Conservation (phyloP, 1,284 basidiomycete genomes). For the Ustilago nuda region DNA sequence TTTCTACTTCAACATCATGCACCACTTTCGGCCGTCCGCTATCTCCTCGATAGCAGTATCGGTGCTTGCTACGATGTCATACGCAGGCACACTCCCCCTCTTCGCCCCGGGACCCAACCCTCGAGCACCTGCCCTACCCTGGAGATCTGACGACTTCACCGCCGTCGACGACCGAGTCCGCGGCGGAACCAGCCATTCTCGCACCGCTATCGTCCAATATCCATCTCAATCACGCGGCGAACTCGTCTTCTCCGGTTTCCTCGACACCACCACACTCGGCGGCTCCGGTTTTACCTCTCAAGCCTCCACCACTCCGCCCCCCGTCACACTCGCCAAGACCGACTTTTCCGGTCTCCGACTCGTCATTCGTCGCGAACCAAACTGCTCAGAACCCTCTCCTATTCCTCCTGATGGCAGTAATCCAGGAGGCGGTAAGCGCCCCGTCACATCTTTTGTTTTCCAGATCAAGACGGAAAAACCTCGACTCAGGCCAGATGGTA, state of each 20-base stretch:
- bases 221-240: conserved; percentile 41
- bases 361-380: conserved; percentile 33
- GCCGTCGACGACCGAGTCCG: conserved; percentile 71
- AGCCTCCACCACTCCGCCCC: conserved; percentile 58
- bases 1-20: background rate
- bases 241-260: conserved; percentile 56
- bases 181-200: conserved; percentile 71
- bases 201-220: conserved; percentile 64
- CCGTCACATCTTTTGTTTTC: conserved; percentile 68
- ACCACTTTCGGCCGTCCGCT: background rate
- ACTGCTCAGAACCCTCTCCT: conserved; percentile 17
- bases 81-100: conserved; percentile 36
- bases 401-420: conserved; percentile 17
- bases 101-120: conserved; percentile 45
- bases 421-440: conserved; percentile 41
- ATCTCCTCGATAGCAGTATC: background rate
- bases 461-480: conserved; percentile 70
- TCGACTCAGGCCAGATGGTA: conserved; percentile 65
- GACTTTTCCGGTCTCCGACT: conserved; percentile 40
- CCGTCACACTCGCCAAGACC: conserved; percentile 32
- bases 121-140: conserved; percentile 34
- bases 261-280: conserved; percentile 71
- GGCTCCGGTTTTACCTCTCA: conserved; percentile 73
- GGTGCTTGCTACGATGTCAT: conserved; percentile 25
- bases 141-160: conserved; percentile 65